Conservation (phyloP, 1,284 basidiomycete species). For the Termitomyces sp. region DNA sequence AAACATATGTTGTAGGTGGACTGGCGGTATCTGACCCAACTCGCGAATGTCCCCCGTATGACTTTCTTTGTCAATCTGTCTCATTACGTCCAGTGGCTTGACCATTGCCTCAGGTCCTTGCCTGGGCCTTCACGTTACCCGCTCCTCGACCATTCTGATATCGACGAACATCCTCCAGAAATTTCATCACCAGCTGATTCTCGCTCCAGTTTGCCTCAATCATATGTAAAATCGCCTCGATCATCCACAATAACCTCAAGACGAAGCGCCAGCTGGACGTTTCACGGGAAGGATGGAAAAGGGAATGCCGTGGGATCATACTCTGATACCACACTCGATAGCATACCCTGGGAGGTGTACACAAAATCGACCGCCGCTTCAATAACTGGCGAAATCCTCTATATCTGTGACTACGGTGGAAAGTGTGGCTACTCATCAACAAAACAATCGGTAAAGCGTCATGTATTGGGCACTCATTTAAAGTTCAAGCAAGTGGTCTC, state of each 20-base stretch:
- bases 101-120: not conserved
- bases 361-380: constrained; percentile 1
- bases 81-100: not conserved
- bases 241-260: not conserved
- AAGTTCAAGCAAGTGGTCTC: constrained; percentile 45
- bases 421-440: constrained; percentile 51
- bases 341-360: constrained; percentile 4
- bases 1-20: not conserved
- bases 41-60: not conserved
- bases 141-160: not conserved
- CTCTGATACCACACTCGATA: not conserved
- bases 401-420: constrained; percentile 16
- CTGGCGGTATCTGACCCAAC: not conserved
- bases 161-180: not conserved
- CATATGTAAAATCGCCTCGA: not conserved
- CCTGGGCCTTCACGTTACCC: not conserved
- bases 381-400: constrained; percentile 7
- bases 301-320: not conserved
- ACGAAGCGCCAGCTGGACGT: not conserved
- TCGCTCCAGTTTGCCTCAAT: not conserved
- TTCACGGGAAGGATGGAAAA: not conserved
- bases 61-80: not conserved
- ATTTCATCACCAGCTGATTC: not conserved
- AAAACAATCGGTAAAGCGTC: constrained; percentile 64
- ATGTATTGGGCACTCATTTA: constrained; percentile 60